Conservation (phyloP, 2,329 filamentous ascomycete genomes). For the Trichoderma polysporum region DNA sequence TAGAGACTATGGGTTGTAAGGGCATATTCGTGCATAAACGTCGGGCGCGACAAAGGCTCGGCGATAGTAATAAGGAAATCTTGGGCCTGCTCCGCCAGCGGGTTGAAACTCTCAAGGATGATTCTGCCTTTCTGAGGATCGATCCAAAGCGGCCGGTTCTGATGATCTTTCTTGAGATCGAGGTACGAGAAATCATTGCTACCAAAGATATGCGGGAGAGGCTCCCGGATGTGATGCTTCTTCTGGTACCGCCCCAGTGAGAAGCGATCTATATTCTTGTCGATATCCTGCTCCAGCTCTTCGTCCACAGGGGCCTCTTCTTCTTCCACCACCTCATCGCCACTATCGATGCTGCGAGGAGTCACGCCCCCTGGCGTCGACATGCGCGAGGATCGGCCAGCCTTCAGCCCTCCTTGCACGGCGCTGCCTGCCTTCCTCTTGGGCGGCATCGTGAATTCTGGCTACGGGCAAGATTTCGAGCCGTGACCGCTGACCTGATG, state of each 20-base stretch:
- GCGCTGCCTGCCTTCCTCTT: slow-evolving; percentile 66
- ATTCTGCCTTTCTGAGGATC: slow-evolving; percentile 83
- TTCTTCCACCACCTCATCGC: slow-evolving; percentile 50
- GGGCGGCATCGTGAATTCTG: slow-evolving; percentile 54
- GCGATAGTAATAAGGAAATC: slow-evolving; percentile 96
- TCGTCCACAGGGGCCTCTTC: slow-evolving; percentile 53
- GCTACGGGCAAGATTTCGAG: slow-evolving; percentile 22
- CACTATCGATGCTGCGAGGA: slow-evolving; percentile 57
- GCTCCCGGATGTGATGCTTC: slow-evolving; percentile 43
- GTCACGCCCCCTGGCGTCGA: slow-evolving; percentile 63
- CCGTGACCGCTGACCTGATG: slow-evolving; percentile 17
- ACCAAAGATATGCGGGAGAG: slow-evolving; percentile 48
- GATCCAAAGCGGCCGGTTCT: slow-evolving; percentile 89
- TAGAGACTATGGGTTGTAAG: slow-evolving; percentile 92
- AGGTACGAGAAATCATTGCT: slow-evolving; percentile 76
- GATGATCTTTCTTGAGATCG: slow-evolving; percentile 81
- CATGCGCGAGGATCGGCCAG: slow-evolving; percentile 54
- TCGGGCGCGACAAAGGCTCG: slow-evolving; percentile 86
- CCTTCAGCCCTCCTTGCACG: slow-evolving; percentile 51
- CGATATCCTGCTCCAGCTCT: slow-evolving; percentile 53
- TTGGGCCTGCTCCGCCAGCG: slow-evolving; percentile 80
- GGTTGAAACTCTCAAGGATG: slow-evolving; percentile 91
- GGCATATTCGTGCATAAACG: slow-evolving; percentile 89
- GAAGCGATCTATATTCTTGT: slow-evolving; percentile 61
- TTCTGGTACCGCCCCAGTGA: slow-evolving; percentile 53